Evolutionary conservation across 129 eudicot species (phyloP).

Genomic region (Escallonia herrerae): DNA sequence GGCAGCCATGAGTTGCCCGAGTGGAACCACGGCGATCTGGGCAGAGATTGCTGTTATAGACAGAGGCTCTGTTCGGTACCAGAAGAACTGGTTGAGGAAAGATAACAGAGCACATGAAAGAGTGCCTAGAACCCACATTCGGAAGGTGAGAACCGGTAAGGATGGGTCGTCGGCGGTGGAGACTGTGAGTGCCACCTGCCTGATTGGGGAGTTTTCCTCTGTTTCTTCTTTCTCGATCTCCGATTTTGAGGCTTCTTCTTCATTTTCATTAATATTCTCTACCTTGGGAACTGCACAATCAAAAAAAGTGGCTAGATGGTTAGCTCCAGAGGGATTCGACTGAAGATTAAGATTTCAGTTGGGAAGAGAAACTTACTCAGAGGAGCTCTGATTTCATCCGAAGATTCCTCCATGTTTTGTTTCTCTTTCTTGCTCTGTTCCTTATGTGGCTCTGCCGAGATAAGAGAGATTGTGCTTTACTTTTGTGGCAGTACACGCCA

Average conservation of each 20-base stretch:
- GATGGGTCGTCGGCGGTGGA: conserved; percentile 75
- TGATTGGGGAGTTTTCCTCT: conserved; percentile 71
- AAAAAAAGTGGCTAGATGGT: not conserved
- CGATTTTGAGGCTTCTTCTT: not conserved
- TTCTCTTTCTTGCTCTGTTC: not conserved
- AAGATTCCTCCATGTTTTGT: conserved; percentile 25
- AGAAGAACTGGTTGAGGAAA: conserved; percentile 86
- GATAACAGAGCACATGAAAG: conserved; percentile 73
- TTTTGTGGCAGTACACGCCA: no score
- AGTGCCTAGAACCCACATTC: conserved; percentile 92
- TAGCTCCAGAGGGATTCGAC: not conserved
- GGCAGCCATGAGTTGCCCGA: conserved; percentile 95
- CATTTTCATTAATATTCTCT: not conserved
- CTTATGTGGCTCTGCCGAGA: not conserved
- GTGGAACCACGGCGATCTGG: conserved; percentile 89
- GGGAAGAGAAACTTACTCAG: conserved; percentile 26
- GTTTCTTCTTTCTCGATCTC: not conserved
- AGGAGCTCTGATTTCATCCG: conserved; percentile 43
- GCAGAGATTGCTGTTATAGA: conserved; percentile 95
- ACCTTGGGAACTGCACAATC: conserved; percentile 12
- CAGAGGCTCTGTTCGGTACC: conserved; percentile 92
- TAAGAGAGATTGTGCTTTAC: not conserved
- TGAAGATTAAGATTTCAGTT: not conserved
- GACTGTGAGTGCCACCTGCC: conserved; percentile 94
- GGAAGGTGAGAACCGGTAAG: conserved; percentile 79